Evolutionary conservation across 805 yeast species (phyloP).

Genomic region (Zygotorulaspora sp.): DNA sequence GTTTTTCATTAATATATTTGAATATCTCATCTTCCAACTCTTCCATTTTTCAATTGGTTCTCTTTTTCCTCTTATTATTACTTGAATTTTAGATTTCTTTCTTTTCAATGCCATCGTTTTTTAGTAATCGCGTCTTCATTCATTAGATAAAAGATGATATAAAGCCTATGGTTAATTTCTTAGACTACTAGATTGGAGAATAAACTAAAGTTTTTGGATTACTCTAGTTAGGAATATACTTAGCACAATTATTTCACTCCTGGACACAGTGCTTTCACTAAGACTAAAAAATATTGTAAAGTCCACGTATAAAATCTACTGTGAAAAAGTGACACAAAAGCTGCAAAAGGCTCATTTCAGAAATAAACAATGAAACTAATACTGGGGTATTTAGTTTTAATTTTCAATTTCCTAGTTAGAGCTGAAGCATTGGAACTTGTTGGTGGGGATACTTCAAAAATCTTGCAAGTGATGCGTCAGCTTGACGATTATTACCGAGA

Average conservation of each 20-base stretch:
- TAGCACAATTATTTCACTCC: too few relatives aligned
- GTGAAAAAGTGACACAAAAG: neutral
- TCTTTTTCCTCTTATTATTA: neutral
- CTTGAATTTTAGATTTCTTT: neutral
- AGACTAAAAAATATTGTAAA: too few relatives aligned
- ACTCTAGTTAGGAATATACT: too few relatives aligned
- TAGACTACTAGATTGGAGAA: too few relatives aligned
- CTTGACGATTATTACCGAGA: neutral
- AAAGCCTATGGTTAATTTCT: too few relatives aligned
- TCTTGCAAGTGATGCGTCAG: neutral
- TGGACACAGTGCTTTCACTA: too few relatives aligned
- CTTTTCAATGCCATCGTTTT: neutral
- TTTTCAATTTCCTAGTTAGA: neutral
- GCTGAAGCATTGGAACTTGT: neutral
- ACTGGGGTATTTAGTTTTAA: neutral
- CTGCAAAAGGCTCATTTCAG: too few relatives aligned
- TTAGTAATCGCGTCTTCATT: neutral
- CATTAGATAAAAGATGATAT: too few relatives aligned
- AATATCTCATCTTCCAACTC: conserved; percentile 6
- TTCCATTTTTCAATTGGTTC: too few relatives aligned
- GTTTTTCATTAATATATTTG: conserved; percentile 22
- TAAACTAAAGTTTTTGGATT: too few relatives aligned
- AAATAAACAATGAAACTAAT: too few relatives aligned
- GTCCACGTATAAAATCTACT: too few relatives aligned
- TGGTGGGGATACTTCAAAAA: neutral